Percentiles rank a stretch among this genome's conserved stretches.
Conservation (phyloP, 2,329 filamentous ascomycete species). For the Alternaria gaisen region DNA sequence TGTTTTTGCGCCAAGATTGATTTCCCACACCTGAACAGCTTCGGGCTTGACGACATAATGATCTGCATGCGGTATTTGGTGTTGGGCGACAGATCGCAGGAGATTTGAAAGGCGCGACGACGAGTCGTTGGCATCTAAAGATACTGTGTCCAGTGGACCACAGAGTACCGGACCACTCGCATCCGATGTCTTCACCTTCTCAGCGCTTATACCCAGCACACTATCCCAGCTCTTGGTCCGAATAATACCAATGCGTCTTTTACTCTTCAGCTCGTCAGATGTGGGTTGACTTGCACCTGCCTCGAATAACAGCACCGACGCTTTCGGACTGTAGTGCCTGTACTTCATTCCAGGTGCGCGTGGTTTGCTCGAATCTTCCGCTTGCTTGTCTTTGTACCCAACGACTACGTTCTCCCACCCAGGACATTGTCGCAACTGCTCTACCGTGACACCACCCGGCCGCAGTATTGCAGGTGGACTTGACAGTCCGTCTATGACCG, state of each 20-base stretch:
- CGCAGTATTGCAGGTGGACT: constrained; percentile 82
- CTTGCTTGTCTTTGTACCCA: constrained; percentile 78
- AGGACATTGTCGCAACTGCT: constrained; percentile 74
- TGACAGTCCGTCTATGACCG: constrained; percentile 90
- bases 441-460: constrained; percentile 86
- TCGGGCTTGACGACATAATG: constrained; percentile 22
- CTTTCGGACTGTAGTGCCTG: constrained; percentile 93
- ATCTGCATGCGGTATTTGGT: constrained; percentile 43
- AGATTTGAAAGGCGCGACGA: constrained; percentile 39
- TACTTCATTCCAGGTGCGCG: constrained; percentile 98
- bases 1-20: constrained; percentile 75
- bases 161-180: constrained; percentile 24
- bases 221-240: constrained; percentile 40
- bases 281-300: constrained; percentile 52
- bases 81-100: constrained; percentile 46
- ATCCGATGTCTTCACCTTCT: neutral
- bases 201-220: constrained; percentile 28
- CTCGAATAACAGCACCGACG: constrained; percentile 85
- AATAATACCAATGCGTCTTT: constrained; percentile 53
- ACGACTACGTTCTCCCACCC: constrained; percentile 84
- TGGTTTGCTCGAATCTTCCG: constrained; percentile 69
- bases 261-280: constrained; percentile 38
- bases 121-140: neutral
- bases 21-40: constrained; percentile 65
- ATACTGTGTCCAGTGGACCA: neutral